Evolutionary conservation across 2,329 filamentous ascomycete species (phyloP).

Genomic region (Lecanicillium sp.): DNA sequence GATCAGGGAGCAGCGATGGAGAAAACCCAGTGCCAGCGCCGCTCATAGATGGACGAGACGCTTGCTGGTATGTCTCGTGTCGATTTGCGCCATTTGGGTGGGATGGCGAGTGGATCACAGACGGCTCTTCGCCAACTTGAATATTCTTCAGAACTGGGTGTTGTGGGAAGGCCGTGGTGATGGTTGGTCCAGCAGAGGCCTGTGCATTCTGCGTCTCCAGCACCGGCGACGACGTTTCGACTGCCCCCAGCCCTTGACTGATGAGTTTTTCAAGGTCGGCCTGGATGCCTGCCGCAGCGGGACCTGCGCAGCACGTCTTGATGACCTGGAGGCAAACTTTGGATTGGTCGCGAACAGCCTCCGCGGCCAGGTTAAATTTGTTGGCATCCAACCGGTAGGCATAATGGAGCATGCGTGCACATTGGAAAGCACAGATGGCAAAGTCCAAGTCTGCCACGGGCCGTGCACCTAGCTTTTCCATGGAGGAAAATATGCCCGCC

Average conservation of each 20-base stretch:
- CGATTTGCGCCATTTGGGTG: constrained; percentile 9
- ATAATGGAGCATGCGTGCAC: constrained; percentile 44
- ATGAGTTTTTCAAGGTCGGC: constrained; percentile 46
- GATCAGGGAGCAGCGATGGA: constrained; percentile 10
- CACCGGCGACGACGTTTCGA: constrained; percentile 6
- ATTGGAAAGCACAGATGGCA: constrained; percentile 48
- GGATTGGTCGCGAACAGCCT: constrained; percentile 40
- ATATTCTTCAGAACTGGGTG: constrained; percentile 8
- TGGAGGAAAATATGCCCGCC: constrained; percentile 45
- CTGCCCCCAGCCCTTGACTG: constrained; percentile 29
- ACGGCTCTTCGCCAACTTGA: constrained; percentile 10
- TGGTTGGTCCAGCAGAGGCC: background rate
- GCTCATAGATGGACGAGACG: constrained; percentile 5
- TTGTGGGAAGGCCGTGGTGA: constrained; percentile 3
- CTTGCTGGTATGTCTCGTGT: constrained; percentile 14
- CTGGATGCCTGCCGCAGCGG: constrained; percentile 39
- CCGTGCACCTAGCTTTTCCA: constrained; percentile 42
- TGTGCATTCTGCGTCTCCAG: constrained; percentile 8
- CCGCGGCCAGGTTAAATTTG: constrained; percentile 35
- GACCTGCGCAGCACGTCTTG: constrained; percentile 41
- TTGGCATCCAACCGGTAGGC: constrained; percentile 36
- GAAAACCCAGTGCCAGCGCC: constrained; percentile 6
- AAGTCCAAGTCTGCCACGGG: constrained; percentile 49
- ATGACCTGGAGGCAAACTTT: constrained; percentile 43
- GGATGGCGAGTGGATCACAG: constrained; percentile 7